Base-by-base conservation (phyloP, 2,329 filamentous ascomycete species). In the Fusarium longipes region DNA sequence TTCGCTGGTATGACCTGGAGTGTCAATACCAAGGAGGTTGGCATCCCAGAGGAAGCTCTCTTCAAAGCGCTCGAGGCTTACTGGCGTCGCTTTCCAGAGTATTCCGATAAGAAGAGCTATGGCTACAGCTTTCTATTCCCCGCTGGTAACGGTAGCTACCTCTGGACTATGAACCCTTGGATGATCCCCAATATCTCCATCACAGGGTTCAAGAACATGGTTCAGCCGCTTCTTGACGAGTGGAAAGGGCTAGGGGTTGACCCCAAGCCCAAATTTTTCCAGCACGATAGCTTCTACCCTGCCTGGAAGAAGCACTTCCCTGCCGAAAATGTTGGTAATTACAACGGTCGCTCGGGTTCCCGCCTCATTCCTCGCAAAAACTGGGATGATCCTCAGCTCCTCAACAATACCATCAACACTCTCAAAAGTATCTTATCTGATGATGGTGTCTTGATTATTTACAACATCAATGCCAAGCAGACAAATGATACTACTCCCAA, bases 1-100 rank as follows among this genome's bases (percentile, higher is more conserved):
- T 77, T 77, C 35, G 71, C 73, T 1, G 74, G 82, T 8, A 25
- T 67, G 50, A 77, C 72, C 20, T 67, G 64, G 38, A 79, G 76
- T 18, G 55, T 57, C 25, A 70, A 74, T 6, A 75, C 73, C 42
- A 63, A 69, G 15, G 70, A 72, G 3, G 57, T 69, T 6, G 69
- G 68, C 5, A 60, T 67, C n/a, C 61, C 64, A 5, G 45, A 68
- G 4, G 67, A 71, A 10, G 58, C 71, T n/a, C 70, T 76, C 61
- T 80, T 57, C 79, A 77, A 47, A 47, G 75, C 42, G 25, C 72
- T 63, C 44, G 68, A 68, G 0, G 53, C 38, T 4, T 74, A 70
- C 56, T 74, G 73, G 56, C 68, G 72, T 2, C 70, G 70, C 6
- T 73, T 74, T 42, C 56, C 73, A 2, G 61, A 74, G 36, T 73